Conservation (phyloP, 176 grass and related monocot species). For the Themeda triandra region DNA sequence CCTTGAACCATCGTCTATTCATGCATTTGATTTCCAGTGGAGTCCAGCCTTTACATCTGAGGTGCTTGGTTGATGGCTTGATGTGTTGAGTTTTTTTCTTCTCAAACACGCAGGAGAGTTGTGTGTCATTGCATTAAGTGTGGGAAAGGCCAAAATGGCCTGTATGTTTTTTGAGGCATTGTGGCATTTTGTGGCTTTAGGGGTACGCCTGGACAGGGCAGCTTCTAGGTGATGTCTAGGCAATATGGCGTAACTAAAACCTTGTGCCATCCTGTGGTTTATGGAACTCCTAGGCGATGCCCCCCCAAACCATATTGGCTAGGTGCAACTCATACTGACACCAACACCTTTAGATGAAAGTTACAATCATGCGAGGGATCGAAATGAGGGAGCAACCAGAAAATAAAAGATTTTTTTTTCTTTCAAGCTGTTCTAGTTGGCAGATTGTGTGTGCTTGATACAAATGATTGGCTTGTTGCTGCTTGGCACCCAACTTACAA, state of each 20-base stretch:
- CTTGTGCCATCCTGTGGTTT: no score
- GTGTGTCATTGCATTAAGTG: not conserved
- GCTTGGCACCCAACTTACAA: not conserved
- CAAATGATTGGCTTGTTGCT: conserved; percentile 1
- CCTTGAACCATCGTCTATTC: not conserved
- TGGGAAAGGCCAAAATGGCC: not conserved
- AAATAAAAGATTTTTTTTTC: not conserved
- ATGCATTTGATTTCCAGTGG: not conserved
- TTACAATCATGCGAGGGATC: not conserved
- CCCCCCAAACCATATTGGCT: not conserved
- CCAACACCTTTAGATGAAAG: not conserved
- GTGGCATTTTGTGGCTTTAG: not conserved
- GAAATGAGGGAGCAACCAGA: not conserved
- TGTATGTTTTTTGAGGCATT: no score
- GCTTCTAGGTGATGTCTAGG: not conserved
- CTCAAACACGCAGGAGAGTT: not conserved
- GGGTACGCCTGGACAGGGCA: not conserved
- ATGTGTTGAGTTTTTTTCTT: not conserved
- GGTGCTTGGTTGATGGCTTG: not conserved
- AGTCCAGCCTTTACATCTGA: not conserved
- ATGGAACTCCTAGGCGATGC: not conserved
- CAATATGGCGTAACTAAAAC: not conserved
- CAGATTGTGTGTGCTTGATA: not conserved
- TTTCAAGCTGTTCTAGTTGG: not conserved
- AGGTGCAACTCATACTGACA: not conserved